A percentile compares a stretch with the other conserved stretches of the same genome.
phyloP scores from a whole-genome alignment of 2,329 filamentous ascomycete genomes.

The Alternaria conjuncta region DNA sequence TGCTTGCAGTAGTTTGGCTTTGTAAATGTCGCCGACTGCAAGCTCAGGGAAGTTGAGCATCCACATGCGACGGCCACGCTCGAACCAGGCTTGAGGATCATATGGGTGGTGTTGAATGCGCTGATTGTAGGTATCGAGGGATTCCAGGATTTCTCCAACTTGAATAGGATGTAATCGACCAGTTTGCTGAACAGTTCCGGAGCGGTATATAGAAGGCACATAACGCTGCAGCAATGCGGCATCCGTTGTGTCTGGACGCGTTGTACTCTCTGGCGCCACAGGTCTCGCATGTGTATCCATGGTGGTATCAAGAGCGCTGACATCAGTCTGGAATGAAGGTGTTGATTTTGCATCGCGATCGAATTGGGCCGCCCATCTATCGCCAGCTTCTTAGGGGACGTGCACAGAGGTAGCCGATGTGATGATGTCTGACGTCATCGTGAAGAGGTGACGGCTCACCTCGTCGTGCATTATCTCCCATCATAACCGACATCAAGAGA shows the following conservation, averaged over 20 bases:
- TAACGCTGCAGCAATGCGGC: neutral
- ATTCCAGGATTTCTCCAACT: neutral
- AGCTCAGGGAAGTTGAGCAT: slow-evolving; percentile 37
- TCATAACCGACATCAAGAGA: neutral
- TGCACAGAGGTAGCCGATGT: neutral
- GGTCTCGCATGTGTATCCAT: neutral
- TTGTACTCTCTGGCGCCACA: neutral
- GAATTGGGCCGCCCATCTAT: neutral
- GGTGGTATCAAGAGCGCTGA: neutral
- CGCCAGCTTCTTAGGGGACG: neutral
- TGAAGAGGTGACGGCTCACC: neutral
- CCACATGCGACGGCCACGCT: neutral
- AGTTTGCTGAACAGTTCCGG: neutral
- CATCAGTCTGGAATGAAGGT: neutral
- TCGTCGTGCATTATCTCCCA: neutral
- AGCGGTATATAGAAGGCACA: neutral
- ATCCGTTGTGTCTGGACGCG: neutral
- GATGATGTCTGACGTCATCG: slow-evolving; percentile 1
- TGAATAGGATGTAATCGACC: neutral
- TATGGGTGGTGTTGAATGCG: neutral
- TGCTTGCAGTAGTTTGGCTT: slow-evolving; percentile 38
- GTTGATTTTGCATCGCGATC: neutral
- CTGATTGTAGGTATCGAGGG: neutral
- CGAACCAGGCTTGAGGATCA: neutral
- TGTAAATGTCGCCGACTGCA: slow-evolving; percentile 39